Conservation (phyloP, 495 filamentous ascomycete species). For the Xylaria curta region DNA sequence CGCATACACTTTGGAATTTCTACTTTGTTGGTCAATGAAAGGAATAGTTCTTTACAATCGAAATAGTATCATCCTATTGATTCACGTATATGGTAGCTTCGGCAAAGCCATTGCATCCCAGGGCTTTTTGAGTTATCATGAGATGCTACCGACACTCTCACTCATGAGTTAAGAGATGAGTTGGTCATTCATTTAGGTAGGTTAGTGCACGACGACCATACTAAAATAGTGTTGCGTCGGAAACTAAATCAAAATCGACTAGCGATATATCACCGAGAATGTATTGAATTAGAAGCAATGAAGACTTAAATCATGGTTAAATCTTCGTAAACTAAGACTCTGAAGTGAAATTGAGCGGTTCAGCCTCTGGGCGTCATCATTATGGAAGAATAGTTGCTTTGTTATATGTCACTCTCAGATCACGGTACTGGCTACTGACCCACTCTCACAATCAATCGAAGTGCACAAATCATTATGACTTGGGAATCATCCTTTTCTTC, state of each 20-base stretch:
- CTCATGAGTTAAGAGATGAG: neutral
- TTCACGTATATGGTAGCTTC: neutral
- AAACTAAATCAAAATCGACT: neutral
- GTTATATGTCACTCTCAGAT: neutral
- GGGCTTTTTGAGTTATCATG: neutral
- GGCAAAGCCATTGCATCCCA: neutral
- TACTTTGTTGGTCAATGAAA: conserved; percentile 11
- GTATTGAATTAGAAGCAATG: neutral
- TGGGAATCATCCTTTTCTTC: neutral
- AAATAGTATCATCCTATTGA: neutral
- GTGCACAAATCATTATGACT: too few species aligned
- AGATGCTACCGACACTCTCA: neutral
- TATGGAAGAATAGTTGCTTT: neutral
- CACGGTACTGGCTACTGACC: too few species aligned
- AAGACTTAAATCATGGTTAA: neutral
- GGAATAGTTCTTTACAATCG: neutral
- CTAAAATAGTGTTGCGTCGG: neutral
- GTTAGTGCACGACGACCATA: neutral
- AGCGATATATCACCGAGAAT: neutral
- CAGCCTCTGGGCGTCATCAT: neutral
- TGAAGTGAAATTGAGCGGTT: neutral
- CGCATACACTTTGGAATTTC: conserved; percentile 9
- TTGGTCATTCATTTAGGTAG: neutral
- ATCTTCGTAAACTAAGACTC: neutral
- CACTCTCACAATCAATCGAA: neutral